phyloP scores from a whole-genome alignment of 139 green algal genomes.

The Micractinium conductrix region DNA sequence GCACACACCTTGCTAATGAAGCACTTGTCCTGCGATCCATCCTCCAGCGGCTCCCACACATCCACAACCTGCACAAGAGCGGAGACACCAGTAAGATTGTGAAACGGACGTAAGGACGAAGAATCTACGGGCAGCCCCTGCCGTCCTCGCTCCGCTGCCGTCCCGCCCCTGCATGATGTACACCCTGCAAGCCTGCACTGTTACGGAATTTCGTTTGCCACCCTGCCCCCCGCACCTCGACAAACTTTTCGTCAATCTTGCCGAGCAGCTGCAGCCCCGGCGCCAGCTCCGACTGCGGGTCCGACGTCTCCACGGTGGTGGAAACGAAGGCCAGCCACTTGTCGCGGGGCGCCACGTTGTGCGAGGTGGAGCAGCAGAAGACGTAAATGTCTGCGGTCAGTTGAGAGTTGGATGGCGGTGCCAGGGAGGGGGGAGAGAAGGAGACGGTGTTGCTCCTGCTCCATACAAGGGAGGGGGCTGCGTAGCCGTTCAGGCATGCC shows the following conservation, averaged over 20 bases:
- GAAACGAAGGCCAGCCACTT: slow-evolving; percentile 99
- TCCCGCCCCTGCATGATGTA: too few relatives aligned
- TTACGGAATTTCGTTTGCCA: not conserved
- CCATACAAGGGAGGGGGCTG: not conserved
- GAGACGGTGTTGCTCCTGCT: too few relatives aligned
- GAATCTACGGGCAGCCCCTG: too few relatives aligned
- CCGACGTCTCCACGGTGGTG: slow-evolving; percentile 91
- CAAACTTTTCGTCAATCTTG: slow-evolving; percentile 93
- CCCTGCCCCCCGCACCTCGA: slow-evolving; percentile 51
- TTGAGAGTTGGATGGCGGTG: not conserved
- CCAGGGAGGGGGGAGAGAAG: too few relatives aligned
- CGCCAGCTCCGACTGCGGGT: slow-evolving; percentile 69
- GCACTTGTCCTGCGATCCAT: slow-evolving; percentile 58
- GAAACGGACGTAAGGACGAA: too few relatives aligned
- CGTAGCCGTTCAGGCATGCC: too few relatives aligned
- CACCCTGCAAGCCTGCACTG: too few relatives aligned
- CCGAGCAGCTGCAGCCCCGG: slow-evolving; percentile 92
- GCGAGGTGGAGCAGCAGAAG: slow-evolving; percentile 94
- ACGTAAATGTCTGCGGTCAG: slow-evolving; percentile 93
- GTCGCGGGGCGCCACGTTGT: slow-evolving; percentile 90
- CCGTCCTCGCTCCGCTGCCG: too few relatives aligned
- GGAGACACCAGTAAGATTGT: not conserved
- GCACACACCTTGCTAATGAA: slow-evolving; percentile 32
- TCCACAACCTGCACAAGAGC: slow-evolving; percentile 69
- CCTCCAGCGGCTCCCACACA: slow-evolving; percentile 79